These are phyloP conservation scores for Musa itinerans DNA, from an alignment of 176 grass and related monocot species.

Conservation along the genomic window DNA sequence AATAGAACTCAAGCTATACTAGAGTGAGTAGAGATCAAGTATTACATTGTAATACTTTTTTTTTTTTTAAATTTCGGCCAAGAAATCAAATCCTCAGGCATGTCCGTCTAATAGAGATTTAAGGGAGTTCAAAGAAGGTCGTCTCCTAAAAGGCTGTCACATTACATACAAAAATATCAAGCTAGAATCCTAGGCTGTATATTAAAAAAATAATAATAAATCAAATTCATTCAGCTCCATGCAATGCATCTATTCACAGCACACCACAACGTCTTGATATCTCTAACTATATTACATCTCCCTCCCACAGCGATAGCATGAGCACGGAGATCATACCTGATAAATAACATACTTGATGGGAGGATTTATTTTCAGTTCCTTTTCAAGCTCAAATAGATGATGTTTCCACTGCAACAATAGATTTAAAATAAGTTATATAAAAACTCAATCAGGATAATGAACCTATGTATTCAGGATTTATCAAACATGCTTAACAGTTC, in stretches of 20 bases:
- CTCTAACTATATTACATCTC: not conserved
- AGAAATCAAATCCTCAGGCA: no score
- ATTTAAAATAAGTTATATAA: not conserved
- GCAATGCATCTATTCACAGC: not conserved
- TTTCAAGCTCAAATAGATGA: slow-evolving; percentile 92
- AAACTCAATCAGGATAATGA: not conserved
- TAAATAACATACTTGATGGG: slow-evolving; percentile 78
- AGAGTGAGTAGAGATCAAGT: no score
- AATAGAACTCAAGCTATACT: no score
- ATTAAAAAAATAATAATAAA: not conserved
- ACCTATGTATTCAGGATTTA: not conserved
- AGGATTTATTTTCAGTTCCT: slow-evolving; percentile 78
- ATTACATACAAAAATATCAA: no score
- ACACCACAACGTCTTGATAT: not conserved
- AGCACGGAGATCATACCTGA: slow-evolving; percentile 34
- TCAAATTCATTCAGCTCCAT: not conserved
- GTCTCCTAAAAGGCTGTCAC: no score
- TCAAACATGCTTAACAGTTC: not conserved
- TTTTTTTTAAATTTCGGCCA: no score
- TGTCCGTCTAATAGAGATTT: no score
- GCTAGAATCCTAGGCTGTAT: no score
- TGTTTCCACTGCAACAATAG: slow-evolving; percentile 71
- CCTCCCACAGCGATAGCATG: not conserved
- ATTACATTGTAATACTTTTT: no score
- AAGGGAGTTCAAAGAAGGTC: no score